Percentiles rank a stretch among this genome's conserved stretches.
Conservation (phyloP, 305 asterid species). For the Fraxinus baroniana region DNA sequence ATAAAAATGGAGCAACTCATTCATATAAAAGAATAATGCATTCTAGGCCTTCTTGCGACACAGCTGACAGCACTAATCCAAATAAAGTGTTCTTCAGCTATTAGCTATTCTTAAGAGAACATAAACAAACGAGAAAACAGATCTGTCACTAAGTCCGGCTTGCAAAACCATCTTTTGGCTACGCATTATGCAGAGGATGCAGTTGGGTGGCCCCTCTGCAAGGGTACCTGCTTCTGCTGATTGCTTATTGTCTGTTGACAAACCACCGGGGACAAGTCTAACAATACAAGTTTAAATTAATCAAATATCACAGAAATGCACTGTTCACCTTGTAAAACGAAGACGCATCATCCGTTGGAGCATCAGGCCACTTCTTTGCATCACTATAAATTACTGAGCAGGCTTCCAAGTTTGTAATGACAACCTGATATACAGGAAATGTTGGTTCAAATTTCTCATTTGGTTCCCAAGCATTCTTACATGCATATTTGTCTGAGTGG, state of each 20-base stretch:
- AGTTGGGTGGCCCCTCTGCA: background rate
- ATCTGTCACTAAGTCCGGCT: background rate
- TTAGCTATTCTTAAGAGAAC: background rate
- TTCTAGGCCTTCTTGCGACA: background rate
- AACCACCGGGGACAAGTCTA: background rate
- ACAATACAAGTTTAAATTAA: background rate
- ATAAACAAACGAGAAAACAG: background rate
- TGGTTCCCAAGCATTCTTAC: background rate
- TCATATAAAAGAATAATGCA: background rate
- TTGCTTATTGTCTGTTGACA: background rate
- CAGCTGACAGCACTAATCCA: background rate
- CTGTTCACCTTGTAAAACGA: conserved; percentile 65
- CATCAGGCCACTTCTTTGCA: conserved; percentile 98
- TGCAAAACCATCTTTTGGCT: background rate
- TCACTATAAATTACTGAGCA: conserved; percentile 63
- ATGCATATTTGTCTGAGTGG: background rate
- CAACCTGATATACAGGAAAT: conserved; percentile 51
- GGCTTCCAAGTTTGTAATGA: conserved; percentile 72
- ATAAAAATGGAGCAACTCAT: background rate
- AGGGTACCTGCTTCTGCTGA: background rate
- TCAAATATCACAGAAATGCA: background rate
- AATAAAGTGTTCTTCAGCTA: background rate
- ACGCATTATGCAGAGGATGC: background rate
- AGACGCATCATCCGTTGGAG: conserved; percentile 60
- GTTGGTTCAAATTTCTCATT: background rate